These are phyloP conservation scores for Cystobasidium tubakii DNA, from an alignment of 768 basidiomycete genomes.

Conservation along the genomic window DNA sequence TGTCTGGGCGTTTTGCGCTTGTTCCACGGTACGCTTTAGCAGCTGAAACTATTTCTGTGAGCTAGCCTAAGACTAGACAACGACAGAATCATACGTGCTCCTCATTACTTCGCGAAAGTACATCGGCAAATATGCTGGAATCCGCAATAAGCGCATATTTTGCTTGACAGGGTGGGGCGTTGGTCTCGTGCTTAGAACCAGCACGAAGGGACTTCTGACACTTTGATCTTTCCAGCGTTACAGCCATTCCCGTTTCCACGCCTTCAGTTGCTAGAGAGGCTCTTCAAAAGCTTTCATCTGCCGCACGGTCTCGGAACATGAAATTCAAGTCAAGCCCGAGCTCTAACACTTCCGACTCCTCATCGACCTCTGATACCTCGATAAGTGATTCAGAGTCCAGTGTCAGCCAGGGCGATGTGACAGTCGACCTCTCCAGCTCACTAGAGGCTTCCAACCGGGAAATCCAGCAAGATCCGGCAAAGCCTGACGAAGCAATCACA, in stretches of 20 bases:
- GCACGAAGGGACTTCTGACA: background rate
- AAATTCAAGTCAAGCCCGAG: background rate
- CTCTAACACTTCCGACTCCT: background rate
- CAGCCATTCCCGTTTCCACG: slow-evolving; percentile 5
- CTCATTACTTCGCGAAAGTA: slow-evolving; percentile 3
- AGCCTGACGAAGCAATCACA: background rate
- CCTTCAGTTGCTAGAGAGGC: background rate
- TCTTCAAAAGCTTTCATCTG: background rate
- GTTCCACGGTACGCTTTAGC: slow-evolving; percentile 10
- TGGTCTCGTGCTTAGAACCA: background rate
- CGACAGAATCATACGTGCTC: slow-evolving; percentile 26
- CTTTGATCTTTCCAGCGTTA: background rate
- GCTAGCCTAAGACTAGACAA: background rate
- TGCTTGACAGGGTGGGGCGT: slow-evolving; percentile 13
- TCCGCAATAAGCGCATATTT: background rate
- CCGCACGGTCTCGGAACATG: background rate
- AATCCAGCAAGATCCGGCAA: background rate
- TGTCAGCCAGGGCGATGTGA: background rate
- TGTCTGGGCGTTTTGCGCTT: slow-evolving; percentile 1
- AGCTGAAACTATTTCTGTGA: too few relatives aligned
- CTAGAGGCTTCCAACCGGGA: background rate
- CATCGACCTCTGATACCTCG: background rate
- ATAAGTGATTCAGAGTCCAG: background rate
- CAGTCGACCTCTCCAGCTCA: background rate
- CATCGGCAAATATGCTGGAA: slow-evolving; percentile 22